Evolutionary conservation across 805 yeast genomes (phyloP).

Genomic region (Yamadazyma ubonensis): DNA sequence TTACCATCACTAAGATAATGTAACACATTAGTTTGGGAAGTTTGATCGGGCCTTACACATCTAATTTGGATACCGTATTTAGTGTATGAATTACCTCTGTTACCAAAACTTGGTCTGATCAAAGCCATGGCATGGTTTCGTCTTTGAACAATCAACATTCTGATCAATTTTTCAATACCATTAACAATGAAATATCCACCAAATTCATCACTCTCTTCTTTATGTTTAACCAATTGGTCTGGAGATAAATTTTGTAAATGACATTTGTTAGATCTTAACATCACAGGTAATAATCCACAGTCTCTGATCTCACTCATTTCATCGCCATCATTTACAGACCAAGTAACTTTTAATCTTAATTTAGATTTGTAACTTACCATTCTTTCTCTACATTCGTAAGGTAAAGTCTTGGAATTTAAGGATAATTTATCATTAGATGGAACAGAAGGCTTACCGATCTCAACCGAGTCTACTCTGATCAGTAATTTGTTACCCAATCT

Average conservation of each 20-base stretch:
- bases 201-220: slow-evolving; percentile 92
- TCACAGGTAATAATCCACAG: slow-evolving; percentile 87
- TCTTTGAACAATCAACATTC: slow-evolving; percentile 97
- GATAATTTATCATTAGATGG: slow-evolving; percentile 70
- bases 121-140: slow-evolving; percentile 98
- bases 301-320: slow-evolving; percentile 80
- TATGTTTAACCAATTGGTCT: slow-evolving; percentile 66
- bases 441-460: slow-evolving; percentile 80
- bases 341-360: slow-evolving; percentile 72
- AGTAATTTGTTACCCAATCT: slow-evolving; percentile 82
- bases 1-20: slow-evolving; percentile 95
- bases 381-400: slow-evolving; percentile 84
- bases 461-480: slow-evolving; percentile 86
- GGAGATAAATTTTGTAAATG: slow-evolving; percentile 86
- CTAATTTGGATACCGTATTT: slow-evolving; percentile 92
- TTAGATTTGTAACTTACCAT: slow-evolving; percentile 78
- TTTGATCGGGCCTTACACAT: slow-evolving; percentile 93
- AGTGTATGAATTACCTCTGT: slow-evolving; percentile 90
- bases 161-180: slow-evolving; percentile 93
- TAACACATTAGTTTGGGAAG: slow-evolving; percentile 95
- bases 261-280: slow-evolving; percentile 89
- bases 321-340: slow-evolving; percentile 88
- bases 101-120: slow-evolving; percentile 88
- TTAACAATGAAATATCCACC: slow-evolving; percentile 96
- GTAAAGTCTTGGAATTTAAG: slow-evolving; percentile 73